phyloP scores from a whole-genome alignment of 768 basidiomycete species.

The Saitozyma sp. region DNA sequence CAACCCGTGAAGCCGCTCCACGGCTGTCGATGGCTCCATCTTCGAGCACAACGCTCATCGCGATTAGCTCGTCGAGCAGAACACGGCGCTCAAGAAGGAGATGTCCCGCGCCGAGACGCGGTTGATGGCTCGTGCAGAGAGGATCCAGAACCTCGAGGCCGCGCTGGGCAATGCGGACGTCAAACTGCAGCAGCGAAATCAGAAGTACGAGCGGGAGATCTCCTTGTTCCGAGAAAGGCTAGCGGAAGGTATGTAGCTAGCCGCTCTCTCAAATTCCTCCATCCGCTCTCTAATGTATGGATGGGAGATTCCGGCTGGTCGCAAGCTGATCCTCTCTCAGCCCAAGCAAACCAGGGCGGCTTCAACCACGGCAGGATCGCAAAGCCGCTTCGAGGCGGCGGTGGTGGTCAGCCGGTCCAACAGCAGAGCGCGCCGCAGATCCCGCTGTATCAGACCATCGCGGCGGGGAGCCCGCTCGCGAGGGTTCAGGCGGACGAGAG shows the following conservation, averaged over 20 bases:
- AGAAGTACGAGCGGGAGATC: conserved; percentile 74
- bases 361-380: conserved; percentile 92
- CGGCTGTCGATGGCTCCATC: not conserved
- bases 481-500: conserved; percentile 41
- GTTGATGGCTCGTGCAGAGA: conserved; percentile 90
- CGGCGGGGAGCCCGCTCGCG: conserved; percentile 36
- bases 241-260: not conserved
- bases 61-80: conserved; percentile 91
- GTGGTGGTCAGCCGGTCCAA: conserved; percentile 46
- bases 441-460: conserved; percentile 25
- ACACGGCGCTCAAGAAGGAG: conserved; percentile 94
- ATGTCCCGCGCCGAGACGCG: conserved; percentile 95
- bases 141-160: conserved; percentile 93
- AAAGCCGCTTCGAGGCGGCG: conserved; percentile 92
- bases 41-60: too few species aligned
- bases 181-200: conserved; percentile 84
- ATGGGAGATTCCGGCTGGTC: not conserved
- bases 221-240: not conserved
- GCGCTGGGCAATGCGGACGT: conserved; percentile 91
- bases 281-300: not conserved
- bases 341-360: conserved; percentile 53
- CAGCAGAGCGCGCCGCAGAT: not conserved
- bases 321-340: not conserved
- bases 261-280: not conserved
- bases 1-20: not conserved